Conservation (phyloP, 2,329 filamentous ascomycete species). For the Epichloe sp. region DNA sequence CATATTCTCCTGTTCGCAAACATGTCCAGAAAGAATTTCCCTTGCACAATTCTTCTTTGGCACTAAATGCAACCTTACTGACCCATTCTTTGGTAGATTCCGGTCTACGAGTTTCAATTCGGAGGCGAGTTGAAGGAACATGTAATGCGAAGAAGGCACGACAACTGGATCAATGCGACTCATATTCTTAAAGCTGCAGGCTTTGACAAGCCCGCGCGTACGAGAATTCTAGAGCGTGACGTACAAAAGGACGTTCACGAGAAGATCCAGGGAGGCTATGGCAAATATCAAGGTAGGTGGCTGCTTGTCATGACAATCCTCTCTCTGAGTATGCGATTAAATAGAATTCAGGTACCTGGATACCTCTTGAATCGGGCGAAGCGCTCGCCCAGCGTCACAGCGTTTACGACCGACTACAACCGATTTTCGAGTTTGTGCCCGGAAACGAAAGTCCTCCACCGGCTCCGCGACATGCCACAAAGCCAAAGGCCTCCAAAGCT, state of each 20-base stretch:
- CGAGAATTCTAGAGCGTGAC: slow-evolving; percentile 87
- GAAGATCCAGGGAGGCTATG: slow-evolving; percentile 98
- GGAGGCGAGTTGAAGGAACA: slow-evolving; percentile 65
- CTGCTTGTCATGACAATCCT: not conserved
- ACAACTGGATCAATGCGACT: slow-evolving; percentile 99
- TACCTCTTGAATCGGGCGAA: slow-evolving; percentile 72
- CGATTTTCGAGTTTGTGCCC: slow-evolving; percentile 80
- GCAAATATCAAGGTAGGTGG: slow-evolving; percentile 80
- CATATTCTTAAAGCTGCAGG: slow-evolving; percentile 95
- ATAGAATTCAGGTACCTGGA: slow-evolving; percentile 66
- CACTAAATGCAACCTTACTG: not conserved
- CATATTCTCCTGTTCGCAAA: not conserved
- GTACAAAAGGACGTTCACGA: slow-evolving; percentile 94
- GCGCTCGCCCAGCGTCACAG: slow-evolving; percentile 77
- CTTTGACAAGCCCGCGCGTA: slow-evolving; percentile 92
- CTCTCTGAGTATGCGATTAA: slow-evolving; percentile 2
- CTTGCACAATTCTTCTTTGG: not conserved
- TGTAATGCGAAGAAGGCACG: slow-evolving; percentile 87
- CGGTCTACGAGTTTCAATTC: slow-evolving; percentile 88
- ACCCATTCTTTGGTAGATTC: slow-evolving; percentile 47
- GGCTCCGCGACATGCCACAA: slow-evolving; percentile 83
- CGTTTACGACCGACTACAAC: slow-evolving; percentile 66
- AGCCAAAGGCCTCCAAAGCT: slow-evolving; percentile 60
- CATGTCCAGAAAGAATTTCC: not conserved
- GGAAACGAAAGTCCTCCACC: slow-evolving; percentile 83